A percentile compares a stretch with the other conserved stretches of the same genome.
Evolutionary conservation across 306 rosid genomes (phyloP).

Genomic region (Prunus campanulata): DNA sequence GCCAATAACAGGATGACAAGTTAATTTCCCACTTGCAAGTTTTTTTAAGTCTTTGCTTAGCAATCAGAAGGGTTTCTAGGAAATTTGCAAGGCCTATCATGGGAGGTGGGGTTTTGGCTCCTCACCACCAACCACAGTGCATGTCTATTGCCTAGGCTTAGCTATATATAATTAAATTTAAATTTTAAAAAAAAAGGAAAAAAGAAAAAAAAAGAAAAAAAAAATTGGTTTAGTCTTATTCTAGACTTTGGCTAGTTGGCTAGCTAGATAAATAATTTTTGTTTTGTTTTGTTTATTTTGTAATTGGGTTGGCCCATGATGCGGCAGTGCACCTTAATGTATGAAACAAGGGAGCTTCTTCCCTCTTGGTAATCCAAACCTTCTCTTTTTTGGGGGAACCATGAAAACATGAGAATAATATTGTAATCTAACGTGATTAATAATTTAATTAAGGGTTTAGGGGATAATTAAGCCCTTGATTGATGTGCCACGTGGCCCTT

Average conservation of each 20-base stretch:
- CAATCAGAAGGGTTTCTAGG: neutral
- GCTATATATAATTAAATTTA: neutral
- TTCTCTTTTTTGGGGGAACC: slow-evolving; percentile 1
- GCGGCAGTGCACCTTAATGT: slow-evolving; percentile 11
- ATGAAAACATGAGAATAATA: slow-evolving; percentile 17
- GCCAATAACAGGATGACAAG: slow-evolving; percentile 1
- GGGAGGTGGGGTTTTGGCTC: slow-evolving; percentile 39
- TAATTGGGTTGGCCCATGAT: slow-evolving; percentile 25
- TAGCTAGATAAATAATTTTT: neutral
- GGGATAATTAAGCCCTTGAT: slow-evolving; percentile 27
- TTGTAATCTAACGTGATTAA: neutral
- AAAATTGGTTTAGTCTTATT: neutral
- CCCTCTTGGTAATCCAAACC: slow-evolving; percentile 6
- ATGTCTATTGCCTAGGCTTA: slow-evolving; percentile 53
- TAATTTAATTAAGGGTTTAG: slow-evolving; percentile 29
- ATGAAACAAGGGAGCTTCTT: slow-evolving; percentile 9
- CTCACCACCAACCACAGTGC: slow-evolving; percentile 56
- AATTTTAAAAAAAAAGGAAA: neutral
- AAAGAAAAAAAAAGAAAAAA: too few species aligned
- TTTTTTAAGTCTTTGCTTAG: neutral
- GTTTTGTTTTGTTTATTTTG: slow-evolving; percentile 2
- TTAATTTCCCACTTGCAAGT: neutral
- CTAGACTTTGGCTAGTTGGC: neutral
- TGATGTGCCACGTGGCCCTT: slow-evolving; percentile 39
- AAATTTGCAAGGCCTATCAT: neutral